Percentiles rank a stretch among this genome's conserved stretches.
These are phyloP conservation scores for Lactifluus subvellereus DNA, from an alignment of 768 basidiomycete species.

Conservation along the genomic window DNA sequence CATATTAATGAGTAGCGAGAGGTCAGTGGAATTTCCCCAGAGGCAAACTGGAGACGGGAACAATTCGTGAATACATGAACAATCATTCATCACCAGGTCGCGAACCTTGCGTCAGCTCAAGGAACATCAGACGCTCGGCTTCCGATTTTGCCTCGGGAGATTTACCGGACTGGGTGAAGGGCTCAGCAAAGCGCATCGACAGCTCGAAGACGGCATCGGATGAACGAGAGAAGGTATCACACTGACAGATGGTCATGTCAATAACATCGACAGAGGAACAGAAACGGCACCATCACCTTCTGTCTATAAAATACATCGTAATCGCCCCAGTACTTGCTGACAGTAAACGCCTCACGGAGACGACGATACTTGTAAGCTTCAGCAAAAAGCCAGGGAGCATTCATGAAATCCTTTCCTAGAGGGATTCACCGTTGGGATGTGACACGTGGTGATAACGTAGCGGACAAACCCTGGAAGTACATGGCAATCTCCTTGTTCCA, in stretches of 20 bases:
- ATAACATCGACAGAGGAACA: background rate
- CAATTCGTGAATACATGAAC: background rate
- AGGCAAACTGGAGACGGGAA: conserved; percentile 63
- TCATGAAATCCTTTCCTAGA: conserved; percentile 86
- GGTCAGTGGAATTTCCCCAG: conserved; percentile 96
- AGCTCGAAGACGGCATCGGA: conserved; percentile 90
- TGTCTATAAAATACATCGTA: conserved; percentile 96
- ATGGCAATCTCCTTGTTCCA: conserved; percentile 98
- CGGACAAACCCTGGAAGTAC: conserved; percentile 72
- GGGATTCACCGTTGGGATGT: background rate
- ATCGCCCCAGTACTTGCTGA: conserved; percentile 82
- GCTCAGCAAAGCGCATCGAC: conserved; percentile 85
- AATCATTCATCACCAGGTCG: conserved; percentile 2
- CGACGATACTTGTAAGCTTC: conserved; percentile 93
- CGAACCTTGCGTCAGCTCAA: conserved; percentile 85
- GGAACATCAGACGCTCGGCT: conserved; percentile 78
- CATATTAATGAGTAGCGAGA: conserved; percentile 95
- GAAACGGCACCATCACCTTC: conserved; percentile 46
- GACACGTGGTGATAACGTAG: background rate
- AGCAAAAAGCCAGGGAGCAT: conserved; percentile 93
- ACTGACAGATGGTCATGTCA: conserved; percentile 38
- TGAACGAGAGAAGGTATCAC: conserved; percentile 94
- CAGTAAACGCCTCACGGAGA: conserved; percentile 88
- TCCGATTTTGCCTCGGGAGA: conserved; percentile 53
- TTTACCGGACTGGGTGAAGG: conserved; percentile 57